A percentile compares a stretch with the other conserved stretches of the same genome.
phyloP scores from a whole-genome alignment of 768 basidiomycete genomes.

The Termitomyces sp. region DNA sequence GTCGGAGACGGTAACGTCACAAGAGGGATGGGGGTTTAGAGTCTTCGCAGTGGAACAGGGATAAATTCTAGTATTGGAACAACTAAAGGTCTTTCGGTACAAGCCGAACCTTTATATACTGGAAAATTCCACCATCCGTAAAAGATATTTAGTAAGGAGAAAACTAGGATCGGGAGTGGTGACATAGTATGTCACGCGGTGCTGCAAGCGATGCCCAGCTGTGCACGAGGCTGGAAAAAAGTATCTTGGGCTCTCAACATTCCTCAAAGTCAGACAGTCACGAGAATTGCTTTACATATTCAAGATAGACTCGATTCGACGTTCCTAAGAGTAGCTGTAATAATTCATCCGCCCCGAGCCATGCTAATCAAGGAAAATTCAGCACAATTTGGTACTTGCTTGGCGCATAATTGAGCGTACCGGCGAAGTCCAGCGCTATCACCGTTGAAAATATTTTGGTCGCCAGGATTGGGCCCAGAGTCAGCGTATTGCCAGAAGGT shows the following conservation, averaged over 20 bases:
- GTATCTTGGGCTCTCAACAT: not conserved
- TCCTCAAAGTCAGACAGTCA: not conserved
- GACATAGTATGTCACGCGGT: too few relatives aligned
- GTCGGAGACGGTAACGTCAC: too few relatives aligned
- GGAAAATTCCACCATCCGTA: too few relatives aligned
- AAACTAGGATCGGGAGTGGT: too few relatives aligned
- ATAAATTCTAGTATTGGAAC: too few relatives aligned
- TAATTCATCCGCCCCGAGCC: constrained; percentile 7
- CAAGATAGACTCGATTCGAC: not conserved
- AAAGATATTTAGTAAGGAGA: too few relatives aligned
- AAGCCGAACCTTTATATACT: too few relatives aligned
- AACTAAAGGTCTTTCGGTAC: too few relatives aligned
- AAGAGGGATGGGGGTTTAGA: too few relatives aligned
- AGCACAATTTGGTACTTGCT: not conserved
- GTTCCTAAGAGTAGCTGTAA: not conserved
- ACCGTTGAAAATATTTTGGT: constrained; percentile 55
- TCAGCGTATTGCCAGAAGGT: constrained; percentile 63
- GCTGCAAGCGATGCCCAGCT: not conserved
- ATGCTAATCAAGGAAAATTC: constrained; percentile 1
- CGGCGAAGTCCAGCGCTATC: constrained; percentile 34
- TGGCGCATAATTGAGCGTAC: constrained; percentile 19
- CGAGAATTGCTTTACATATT: not conserved
- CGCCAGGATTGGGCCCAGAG: constrained; percentile 51
- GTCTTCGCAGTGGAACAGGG: too few relatives aligned
- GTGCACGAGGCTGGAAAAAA: too few relatives aligned